Evolutionary conservation across 148 eudicot species (phyloP).

Genomic region (Spergularia bocconei): DNA sequence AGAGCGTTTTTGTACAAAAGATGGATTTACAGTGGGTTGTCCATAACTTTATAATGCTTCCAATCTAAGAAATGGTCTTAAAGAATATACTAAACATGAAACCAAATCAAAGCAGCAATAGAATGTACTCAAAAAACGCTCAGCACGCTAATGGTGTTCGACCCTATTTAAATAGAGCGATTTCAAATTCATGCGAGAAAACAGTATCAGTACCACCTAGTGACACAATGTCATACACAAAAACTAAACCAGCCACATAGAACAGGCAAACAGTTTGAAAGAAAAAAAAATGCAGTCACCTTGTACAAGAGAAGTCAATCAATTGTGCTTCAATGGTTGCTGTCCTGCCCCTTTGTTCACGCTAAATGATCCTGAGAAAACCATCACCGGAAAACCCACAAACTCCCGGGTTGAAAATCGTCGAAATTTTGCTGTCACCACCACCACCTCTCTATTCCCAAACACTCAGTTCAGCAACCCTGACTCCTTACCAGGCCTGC

Average conservation of each 20-base stretch:
- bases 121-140: background rate
- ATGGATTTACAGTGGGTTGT: conserved; percentile 26
- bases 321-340: conserved; percentile 54
- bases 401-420: conserved; percentile 56
- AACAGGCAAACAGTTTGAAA: conserved; percentile 8
- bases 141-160: too few relatives aligned
- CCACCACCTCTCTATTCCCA: conserved; percentile 64
- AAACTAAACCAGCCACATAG: background rate
- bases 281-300: conserved; percentile 48
- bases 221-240: background rate
- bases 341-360: conserved; percentile 43
- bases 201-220: background rate
- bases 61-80: conserved; percentile 29
- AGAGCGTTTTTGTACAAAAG: conserved; percentile 24
- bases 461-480: conserved; percentile 67
- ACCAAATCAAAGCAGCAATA: background rate
- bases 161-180: too few relatives aligned
- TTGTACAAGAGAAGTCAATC: conserved; percentile 46
- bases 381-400: conserved; percentile 27
- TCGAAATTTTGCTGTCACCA: conserved; percentile 42
- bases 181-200: too few relatives aligned
- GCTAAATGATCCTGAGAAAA: conserved; percentile 32
- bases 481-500: conserved; percentile 68
- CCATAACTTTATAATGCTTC: conserved; percentile 25
- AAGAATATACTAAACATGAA: background rate